Conservation (phyloP, 2,329 filamentous ascomycete species). For the Diatrype stigma region DNA sequence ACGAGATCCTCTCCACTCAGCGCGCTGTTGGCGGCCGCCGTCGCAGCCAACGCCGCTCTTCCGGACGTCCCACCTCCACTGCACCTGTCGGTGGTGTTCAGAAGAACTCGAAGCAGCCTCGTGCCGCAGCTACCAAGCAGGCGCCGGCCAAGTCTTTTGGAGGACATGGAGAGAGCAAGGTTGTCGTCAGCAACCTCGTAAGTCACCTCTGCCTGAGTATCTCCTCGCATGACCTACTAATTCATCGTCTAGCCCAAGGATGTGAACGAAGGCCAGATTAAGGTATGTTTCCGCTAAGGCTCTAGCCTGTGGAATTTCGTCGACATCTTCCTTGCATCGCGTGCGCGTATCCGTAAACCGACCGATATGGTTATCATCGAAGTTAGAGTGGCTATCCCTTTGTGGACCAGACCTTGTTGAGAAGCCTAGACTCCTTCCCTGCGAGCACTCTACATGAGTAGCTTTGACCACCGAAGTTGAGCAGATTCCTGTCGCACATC, state of each 20-base stretch:
- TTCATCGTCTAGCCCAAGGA: conserved; percentile 69
- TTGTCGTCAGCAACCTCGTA: conserved; percentile 98
- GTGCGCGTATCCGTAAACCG: conserved; percentile 25
- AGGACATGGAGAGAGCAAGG: conserved; percentile 77
- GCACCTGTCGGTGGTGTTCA: conserved; percentile 82
- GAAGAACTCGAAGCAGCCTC: conserved; percentile 65
- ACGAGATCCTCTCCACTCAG: conserved; percentile 88
- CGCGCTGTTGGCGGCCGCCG: conserved; percentile 54
- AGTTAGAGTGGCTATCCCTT: conserved; percentile 14
- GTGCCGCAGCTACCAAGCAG: conserved; percentile 55
- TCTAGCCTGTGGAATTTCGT: conserved; percentile 66
- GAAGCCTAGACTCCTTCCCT: conserved; percentile 37
- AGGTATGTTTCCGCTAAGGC: conserved; percentile 99
- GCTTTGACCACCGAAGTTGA: conserved; percentile 51
- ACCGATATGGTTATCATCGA: conserved; percentile 23
- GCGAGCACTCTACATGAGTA: conserved; percentile 16
- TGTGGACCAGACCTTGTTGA: conserved; percentile 17
- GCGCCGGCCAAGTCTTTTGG: conserved; percentile 61
- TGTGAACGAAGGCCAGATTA: conserved; percentile 95
- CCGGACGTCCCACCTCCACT: conserved; percentile 51
- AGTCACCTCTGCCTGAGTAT: conserved; percentile 29
- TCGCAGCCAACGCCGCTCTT: conserved; percentile 44
- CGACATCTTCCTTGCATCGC: conserved; percentile 49
- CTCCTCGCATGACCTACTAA: conserved; percentile 9
- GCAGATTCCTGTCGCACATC: conserved; percentile 49